phyloP scores from a whole-genome alignment of 495 filamentous ascomycete genomes.

The Aspergillus sclerotioniger region DNA sequence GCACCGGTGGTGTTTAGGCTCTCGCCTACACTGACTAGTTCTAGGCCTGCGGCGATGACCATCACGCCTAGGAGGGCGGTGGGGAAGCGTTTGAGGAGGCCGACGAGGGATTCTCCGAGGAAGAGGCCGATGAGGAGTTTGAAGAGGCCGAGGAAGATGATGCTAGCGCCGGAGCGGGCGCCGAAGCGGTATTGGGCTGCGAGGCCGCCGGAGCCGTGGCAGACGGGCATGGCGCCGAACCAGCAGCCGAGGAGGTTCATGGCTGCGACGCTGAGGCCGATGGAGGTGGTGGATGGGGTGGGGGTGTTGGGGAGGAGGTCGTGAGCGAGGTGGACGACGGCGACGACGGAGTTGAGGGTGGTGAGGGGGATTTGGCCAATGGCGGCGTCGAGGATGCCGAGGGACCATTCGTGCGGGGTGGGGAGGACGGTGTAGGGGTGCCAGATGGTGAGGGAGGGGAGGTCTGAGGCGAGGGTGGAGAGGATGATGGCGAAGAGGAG shows the following conservation, averaged over 20 bases:
- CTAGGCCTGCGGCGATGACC: slow-evolving; percentile 84
- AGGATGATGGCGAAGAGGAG: slow-evolving; percentile 53
- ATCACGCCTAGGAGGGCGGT: slow-evolving; percentile 74
- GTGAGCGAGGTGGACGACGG: slow-evolving; percentile 68
- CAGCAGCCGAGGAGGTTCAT: slow-evolving; percentile 87
- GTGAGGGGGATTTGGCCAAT: slow-evolving; percentile 88
- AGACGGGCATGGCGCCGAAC: slow-evolving; percentile 95
- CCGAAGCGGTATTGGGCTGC: slow-evolving; percentile 90
- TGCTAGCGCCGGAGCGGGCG: slow-evolving; percentile 77
- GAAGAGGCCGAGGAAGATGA: slow-evolving; percentile 72
- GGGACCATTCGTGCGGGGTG: slow-evolving; percentile 39
- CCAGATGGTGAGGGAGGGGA: slow-evolving; percentile 53
- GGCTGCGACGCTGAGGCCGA: slow-evolving; percentile 73
- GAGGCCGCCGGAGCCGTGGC: slow-evolving; percentile 87
- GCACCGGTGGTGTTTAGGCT: slow-evolving; percentile 70
- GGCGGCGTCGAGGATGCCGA: slow-evolving; percentile 56
- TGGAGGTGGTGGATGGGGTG: slow-evolving; percentile 63
- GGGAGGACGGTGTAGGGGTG: slow-evolving; percentile 46
- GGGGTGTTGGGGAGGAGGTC: slow-evolving; percentile 70
- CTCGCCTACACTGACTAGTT: slow-evolving; percentile 80
- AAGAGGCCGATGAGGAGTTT: slow-evolving; percentile 76
- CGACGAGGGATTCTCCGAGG: slow-evolving; percentile 66
- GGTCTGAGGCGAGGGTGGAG: slow-evolving; percentile 27
- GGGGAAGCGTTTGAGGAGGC: slow-evolving; percentile 69
- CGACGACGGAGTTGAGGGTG: slow-evolving; percentile 85